Conservation (phyloP, 2,329 filamentous ascomycete genomes). For the Pseudopithomyces maydicus region DNA sequence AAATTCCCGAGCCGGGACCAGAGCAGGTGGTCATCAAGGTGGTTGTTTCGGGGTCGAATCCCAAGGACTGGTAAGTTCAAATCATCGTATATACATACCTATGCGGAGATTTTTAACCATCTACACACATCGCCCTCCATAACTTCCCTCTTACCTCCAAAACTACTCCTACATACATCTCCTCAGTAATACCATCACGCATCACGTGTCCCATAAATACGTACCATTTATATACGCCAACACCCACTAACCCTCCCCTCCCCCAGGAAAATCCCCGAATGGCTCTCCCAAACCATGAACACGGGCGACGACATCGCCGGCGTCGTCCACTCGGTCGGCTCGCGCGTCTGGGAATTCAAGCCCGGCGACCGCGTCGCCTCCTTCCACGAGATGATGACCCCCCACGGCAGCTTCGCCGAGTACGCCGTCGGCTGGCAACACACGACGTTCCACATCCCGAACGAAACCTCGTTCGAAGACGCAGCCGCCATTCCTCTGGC, state of each 20-base stretch:
- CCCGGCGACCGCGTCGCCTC: slow-evolving; percentile 60
- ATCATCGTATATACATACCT: too few relatives aligned
- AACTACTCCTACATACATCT: not conserved
- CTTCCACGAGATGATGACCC: slow-evolving; percentile 57
- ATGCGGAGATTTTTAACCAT: too few relatives aligned
- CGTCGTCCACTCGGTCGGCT: slow-evolving; percentile 58
- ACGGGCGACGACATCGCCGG: slow-evolving; percentile 60
- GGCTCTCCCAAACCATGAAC: slow-evolving; percentile 37
- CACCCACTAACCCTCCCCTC: not conserved
- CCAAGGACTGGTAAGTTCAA: slow-evolving; percentile 53
- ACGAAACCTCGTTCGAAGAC: slow-evolving; percentile 30
- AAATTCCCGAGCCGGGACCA: slow-evolving; percentile 24
- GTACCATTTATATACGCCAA: not conserved
- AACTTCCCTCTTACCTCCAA: not conserved
- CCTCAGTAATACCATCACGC: too few relatives aligned
- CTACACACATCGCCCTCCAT: too few relatives aligned
- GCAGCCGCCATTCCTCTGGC: slow-evolving; percentile 51
- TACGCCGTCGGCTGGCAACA: slow-evolving; percentile 60
- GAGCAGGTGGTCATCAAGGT: slow-evolving; percentile 41
- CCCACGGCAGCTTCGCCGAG: slow-evolving; percentile 61
- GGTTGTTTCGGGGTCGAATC: slow-evolving; percentile 38
- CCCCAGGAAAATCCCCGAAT: slow-evolving; percentile 23
- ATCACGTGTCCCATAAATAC: too few relatives aligned
- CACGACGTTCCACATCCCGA: slow-evolving; percentile 58
- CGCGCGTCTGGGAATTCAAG: slow-evolving; percentile 60